Evolutionary conservation across 768 basidiomycete species (phyloP).

Genomic region (Chlorophyllum brunneum): DNA sequence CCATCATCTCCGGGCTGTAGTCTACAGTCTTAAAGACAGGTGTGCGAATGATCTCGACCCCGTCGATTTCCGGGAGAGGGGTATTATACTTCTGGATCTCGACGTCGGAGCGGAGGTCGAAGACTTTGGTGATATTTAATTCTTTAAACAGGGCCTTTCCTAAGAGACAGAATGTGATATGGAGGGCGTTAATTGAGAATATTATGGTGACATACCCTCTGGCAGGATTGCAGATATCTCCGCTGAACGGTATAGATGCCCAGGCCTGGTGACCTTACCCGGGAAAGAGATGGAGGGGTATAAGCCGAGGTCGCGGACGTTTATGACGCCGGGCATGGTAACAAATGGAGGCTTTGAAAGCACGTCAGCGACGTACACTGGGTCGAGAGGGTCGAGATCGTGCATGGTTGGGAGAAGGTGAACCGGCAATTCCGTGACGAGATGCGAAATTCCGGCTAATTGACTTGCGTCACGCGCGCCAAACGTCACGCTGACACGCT

Average conservation of each 20-base stretch:
- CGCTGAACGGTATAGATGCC: conserved; percentile 62
- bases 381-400: conserved; percentile 63
- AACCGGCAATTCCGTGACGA: neutral
- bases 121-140: conserved; percentile 65
- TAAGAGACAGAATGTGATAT: conserved; percentile 21
- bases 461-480: conserved; percentile 3
- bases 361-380: conserved; percentile 55
- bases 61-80: conserved; percentile 61
- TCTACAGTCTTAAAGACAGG: conserved; percentile 74
- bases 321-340: conserved; percentile 66
- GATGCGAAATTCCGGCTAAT: neutral
- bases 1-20: conserved; percentile 82
- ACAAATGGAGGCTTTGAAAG: conserved; percentile 73
- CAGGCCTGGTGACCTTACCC: conserved; percentile 52
- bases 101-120: conserved; percentile 76
- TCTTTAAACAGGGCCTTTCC: conserved; percentile 54
- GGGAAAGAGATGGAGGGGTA: conserved; percentile 46
- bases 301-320: conserved; percentile 69
- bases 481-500: conserved; percentile 31
- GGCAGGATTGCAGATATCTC: conserved; percentile 70
- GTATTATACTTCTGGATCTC: conserved; percentile 74
- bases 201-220: conserved; percentile 43
- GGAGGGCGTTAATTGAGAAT: neutral
- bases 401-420: conserved; percentile 28
- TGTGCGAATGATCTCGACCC: conserved; percentile 52